A percentile compares a stretch with the other conserved stretches of the same genome.
These are phyloP conservation scores for carrot (Daucus carota) DNA, from an alignment of 129 eudicot species.

Conservation along the genomic window DNA sequence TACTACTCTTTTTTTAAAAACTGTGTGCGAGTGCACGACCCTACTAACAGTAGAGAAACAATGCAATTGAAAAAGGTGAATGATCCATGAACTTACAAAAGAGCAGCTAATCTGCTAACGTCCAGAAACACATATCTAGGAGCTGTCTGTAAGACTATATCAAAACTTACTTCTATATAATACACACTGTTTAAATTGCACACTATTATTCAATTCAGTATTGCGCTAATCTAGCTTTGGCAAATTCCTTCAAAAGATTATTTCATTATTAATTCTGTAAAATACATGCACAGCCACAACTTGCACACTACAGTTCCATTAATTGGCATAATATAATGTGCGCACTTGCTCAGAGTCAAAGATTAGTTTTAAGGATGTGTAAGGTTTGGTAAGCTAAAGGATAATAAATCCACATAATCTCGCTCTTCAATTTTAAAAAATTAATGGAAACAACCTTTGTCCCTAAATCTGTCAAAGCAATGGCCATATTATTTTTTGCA, in stretches of 20 bases:
- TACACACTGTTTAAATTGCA: background rate
- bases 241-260: background rate
- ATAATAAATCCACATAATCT: background rate
- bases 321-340: background rate
- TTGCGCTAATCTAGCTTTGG: background rate
- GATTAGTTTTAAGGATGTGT: background rate
- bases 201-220: background rate
- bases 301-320: background rate
- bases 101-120: background rate
- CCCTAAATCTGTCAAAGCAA: constrained; percentile 94
- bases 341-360: background rate
- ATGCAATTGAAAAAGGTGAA: background rate
- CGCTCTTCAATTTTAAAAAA: background rate
- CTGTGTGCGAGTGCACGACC: background rate
- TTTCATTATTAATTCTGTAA: background rate
- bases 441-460: constrained; percentile 54
- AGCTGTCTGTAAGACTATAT: background rate
- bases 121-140: background rate
- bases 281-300: background rate
- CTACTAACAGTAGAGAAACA: background rate
- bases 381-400: background rate
- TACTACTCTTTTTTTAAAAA: background rate
- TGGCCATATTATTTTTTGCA: constrained; percentile 97
- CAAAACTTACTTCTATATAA: background rate
- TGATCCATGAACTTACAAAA: background rate